Base-by-base conservation (phyloP, 345 rosid genomes). In the Brassica carinata region DNA sequence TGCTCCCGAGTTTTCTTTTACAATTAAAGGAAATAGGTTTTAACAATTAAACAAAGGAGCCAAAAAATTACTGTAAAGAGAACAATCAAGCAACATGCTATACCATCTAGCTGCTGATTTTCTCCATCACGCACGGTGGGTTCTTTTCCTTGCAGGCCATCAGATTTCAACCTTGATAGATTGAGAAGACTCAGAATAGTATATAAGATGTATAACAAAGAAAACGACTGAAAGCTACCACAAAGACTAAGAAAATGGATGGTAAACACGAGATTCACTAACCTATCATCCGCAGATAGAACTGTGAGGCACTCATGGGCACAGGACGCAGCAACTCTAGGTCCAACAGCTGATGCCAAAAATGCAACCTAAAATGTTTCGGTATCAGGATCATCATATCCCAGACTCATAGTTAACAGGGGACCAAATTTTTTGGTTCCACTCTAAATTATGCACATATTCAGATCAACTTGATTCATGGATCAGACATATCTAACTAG, bases 251-350 rank as follows among this genome's bases (percentile, higher is more conserved):
- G 59, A 17, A 30, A 59, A 59, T 77, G 45, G n/a, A 75, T 27
- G n/a, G 36, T 19, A 74, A 33, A 57, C 26, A 81, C 40, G 58
- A 19, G 23, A 30, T 45, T 51, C 71, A 88, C 90, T 75, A 64
- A 95, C 99, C 92, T 91, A 48, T 85, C 79, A 79, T 90, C 95
- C 67, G 86, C 89, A 7, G 94, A 89, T 82, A 96, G 81, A 76
- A 88, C 87, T 15, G 90, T 90, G 75, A 96, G 88, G 67, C 98
- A 89, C 79, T 97, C 94, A 84, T 96, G 98, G 40, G 99, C 98
- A 89, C 98, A 92, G 48, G 97, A 96, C n/a, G 99, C 99, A 72
- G 99, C 98, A 83, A 96, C 96, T 83, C 99, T 89, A 17, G 99
- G 99, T 82, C 98, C 99, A 77, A 96, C 90, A 78, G 97, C 90